Base-by-base conservation (phyloP, 192 early-diverging fungal genomes). In the Cladochytrium replicatum region DNA sequence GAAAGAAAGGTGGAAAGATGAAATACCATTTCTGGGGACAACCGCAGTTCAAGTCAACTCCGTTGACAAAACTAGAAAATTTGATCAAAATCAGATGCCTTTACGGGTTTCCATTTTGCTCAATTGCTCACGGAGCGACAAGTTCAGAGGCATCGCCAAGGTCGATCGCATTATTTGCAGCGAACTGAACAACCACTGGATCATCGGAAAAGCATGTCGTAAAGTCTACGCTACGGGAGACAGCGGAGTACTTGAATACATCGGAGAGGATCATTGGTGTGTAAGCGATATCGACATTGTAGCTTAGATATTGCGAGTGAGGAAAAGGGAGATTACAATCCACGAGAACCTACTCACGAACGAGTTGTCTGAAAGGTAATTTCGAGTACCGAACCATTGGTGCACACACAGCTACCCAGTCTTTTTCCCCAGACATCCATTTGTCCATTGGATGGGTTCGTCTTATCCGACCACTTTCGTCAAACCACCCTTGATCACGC, bases 381-480 rank as follows among this genome's bases (percentile, higher is more conserved):
- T 94, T 97, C 50, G 89, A 92, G 62, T 97, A 97, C 26, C 93
- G 73, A 6, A 97, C 93, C 93, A 97, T 97, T 0, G 93, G 93
- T 2, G 90, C 93, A 46, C 86, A 90, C 2, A 93, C 83, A 54
- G 84, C 88, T 29, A 93, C 52, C 47, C 78, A 71, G 19, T 67
- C 61, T 39, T 78, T 76, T 8, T 66, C 57, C 31, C 74, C 69
- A 39, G 78, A 72, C 9, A 83, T 60, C 43, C n/a, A n/a, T n/a
- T n/a, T n/a, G n/a, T n/a, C n/a, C n/a, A n/a, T n/a, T n/a, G n/a
- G n/a, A n/a, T n/a, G n/a, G n/a, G n/a, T n/a, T n/a, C n/a, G n/a
- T n/a, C n/a, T n/a, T n/a, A n/a, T n/a, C n/a, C n/a, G n/a, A n/a
- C n/a, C n/a, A n/a, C n/a, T n/a, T 45, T 83, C 81, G 63, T n/a